These are phyloP conservation scores for Corniculantispora saksenae DNA, from an alignment of 2,329 filamentous ascomycete species.

Conservation along the genomic window DNA sequence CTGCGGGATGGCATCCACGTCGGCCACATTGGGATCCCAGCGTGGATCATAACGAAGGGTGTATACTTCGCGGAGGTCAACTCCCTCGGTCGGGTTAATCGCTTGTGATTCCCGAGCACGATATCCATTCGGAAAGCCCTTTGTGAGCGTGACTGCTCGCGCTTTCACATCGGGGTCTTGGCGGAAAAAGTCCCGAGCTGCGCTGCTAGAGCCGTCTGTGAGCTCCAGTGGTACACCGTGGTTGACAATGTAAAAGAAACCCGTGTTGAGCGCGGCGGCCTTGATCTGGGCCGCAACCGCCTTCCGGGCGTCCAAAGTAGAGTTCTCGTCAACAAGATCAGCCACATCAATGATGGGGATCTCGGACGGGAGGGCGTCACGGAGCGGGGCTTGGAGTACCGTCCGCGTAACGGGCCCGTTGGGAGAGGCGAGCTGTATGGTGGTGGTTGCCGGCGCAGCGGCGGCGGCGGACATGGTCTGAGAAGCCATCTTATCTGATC, in stretches of 20 bases:
- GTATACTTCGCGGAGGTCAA: conserved; percentile 54
- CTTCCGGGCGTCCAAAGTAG: conserved; percentile 35
- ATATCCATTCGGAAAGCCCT: conserved; percentile 47
- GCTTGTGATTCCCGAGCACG: conserved; percentile 41
- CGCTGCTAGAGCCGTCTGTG: conserved; percentile 33
- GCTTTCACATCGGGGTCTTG: conserved; percentile 45
- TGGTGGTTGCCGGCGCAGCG: conserved; percentile 24
- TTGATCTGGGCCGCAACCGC: conserved; percentile 43
- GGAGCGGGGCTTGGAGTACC: conserved; percentile 36
- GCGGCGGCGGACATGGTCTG: neutral
- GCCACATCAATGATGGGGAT: conserved; percentile 57
- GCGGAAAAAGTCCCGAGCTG: conserved; percentile 48
- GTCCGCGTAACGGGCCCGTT: conserved; percentile 39
- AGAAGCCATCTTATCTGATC: neutral
- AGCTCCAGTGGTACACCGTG: conserved; percentile 44
- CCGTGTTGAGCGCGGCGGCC: conserved; percentile 49
- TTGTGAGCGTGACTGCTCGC: conserved; percentile 32
- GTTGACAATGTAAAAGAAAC: conserved; percentile 58
- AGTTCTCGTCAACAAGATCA: conserved; percentile 36
- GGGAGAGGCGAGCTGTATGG: conserved; percentile 38
- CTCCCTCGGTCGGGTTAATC: conserved; percentile 50
- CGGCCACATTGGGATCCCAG: conserved; percentile 47
- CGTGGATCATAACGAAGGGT: conserved; percentile 54
- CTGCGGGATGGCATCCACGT: conserved; percentile 43
- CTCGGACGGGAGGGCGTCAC: conserved; percentile 41